Percentiles rank a stretch among this genome's conserved stretches.
Evolutionary conservation across 345 rosid species (phyloP).

Genomic region (Euphorbia peplus): DNA sequence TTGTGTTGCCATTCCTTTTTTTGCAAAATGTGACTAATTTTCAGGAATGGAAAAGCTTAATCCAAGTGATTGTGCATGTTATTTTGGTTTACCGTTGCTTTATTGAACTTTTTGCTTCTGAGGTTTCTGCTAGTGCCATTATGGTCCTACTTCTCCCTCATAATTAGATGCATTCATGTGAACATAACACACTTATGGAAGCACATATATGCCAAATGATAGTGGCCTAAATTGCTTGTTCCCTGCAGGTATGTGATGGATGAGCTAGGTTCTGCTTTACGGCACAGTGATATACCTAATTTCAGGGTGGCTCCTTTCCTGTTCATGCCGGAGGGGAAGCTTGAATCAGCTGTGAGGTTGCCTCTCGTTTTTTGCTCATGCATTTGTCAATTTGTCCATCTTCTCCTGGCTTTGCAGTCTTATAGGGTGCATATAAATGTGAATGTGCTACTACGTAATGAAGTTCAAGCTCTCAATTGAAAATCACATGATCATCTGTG

Average conservation of each 20-base stretch:
- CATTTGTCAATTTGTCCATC: slow-evolving; percentile 14
- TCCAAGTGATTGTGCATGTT: neutral
- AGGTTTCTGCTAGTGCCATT: neutral
- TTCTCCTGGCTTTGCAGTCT: slow-evolving; percentile 2
- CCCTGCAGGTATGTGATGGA: slow-evolving; percentile 90
- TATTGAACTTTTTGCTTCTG: neutral
- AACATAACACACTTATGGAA: neutral
- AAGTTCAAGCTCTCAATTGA: neutral
- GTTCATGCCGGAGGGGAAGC: slow-evolving; percentile 78
- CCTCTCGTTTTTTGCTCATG: neutral
- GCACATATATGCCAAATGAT: neutral
- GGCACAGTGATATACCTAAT: slow-evolving; percentile 87
- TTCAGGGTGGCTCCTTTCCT: slow-evolving; percentile 92
- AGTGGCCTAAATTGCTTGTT: slow-evolving; percentile 4
- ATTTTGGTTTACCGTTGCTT: neutral
- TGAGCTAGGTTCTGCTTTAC: slow-evolving; percentile 86
- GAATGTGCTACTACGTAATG: neutral
- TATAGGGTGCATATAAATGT: neutral
- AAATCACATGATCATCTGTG: neutral
- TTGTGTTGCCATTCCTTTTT: neutral
- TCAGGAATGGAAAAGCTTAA: neutral
- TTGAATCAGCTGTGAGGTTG: slow-evolving; percentile 89
- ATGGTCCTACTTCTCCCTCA: neutral
- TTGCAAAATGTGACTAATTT: neutral
- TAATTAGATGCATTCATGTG: too few species aligned